Conservation (phyloP, 805 yeast genomes). For the Pichia deserticola region DNA sequence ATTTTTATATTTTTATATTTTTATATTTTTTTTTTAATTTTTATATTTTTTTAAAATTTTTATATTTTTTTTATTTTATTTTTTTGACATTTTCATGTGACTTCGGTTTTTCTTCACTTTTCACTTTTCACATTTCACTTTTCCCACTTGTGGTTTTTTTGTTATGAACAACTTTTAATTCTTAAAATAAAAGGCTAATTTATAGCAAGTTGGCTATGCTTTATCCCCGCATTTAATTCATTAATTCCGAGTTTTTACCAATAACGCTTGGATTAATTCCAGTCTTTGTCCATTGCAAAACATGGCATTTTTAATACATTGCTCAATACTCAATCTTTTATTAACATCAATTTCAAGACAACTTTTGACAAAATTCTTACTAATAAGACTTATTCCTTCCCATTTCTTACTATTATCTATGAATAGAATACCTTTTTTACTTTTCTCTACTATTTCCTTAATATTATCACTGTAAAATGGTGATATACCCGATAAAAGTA, state of each 20-base stretch:
- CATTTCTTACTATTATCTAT: constrained; percentile 34
- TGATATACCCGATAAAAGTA: constrained; percentile 54
- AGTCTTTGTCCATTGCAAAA: constrained; percentile 4
- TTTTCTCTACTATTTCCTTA: constrained; percentile 34
- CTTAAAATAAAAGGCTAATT: too few species aligned
- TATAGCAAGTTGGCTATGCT: too few species aligned
- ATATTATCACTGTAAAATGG: constrained; percentile 48
- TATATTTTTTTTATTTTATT: too few species aligned
- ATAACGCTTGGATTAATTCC: background rate
- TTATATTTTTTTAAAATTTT: too few species aligned
- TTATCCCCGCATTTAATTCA: too few species aligned
- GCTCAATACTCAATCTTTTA: constrained; percentile 8
- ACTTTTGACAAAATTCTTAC: constrained; percentile 35
- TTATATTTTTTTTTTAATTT: too few species aligned
- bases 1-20: too few species aligned
- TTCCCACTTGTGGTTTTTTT: too few species aligned
- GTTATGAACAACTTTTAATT: too few species aligned
- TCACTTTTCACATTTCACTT: too few species aligned
- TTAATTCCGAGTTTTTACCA: background rate
- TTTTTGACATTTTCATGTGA: too few species aligned
- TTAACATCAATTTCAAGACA: constrained; percentile 34
- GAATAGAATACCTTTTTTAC: constrained; percentile 34
- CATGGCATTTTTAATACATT: constrained; percentile 2
- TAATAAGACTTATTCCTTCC: constrained; percentile 27
- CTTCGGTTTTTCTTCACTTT: too few species aligned